Conservation (phyloP, 306 rosid species). For the Cicer cuneatum region DNA sequence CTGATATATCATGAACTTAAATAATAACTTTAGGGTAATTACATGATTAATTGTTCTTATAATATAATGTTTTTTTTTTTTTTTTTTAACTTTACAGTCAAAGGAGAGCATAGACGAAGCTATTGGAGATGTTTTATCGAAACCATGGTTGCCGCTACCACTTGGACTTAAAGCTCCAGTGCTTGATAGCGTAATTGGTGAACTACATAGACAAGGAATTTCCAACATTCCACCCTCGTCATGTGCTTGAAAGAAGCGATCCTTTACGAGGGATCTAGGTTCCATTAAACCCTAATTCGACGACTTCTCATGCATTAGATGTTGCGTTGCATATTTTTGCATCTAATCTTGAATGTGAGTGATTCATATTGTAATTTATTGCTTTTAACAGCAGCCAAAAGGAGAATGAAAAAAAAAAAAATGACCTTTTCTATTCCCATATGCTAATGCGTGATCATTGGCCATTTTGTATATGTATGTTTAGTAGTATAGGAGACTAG, state of each 20-base stretch:
- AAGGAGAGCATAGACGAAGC: conserved; percentile 92
- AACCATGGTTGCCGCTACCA: conserved; percentile 93
- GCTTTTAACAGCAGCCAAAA: conserved; percentile 1
- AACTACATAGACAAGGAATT: conserved; percentile 85
- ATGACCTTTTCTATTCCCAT: conserved; percentile 3
- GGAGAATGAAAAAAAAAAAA: not conserved
- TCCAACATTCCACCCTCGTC: conserved; percentile 77
- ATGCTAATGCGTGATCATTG: conserved; percentile 19
- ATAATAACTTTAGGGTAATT: no score
- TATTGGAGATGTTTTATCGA: conserved; percentile 78
- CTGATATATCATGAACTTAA: no score
- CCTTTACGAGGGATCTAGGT: not conserved
- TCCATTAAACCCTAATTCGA: conserved; percentile 63
- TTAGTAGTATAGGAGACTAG: not conserved
- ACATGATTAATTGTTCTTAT: not conserved
- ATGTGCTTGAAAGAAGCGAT: conserved; percentile 45
- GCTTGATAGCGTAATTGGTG: conserved; percentile 68
- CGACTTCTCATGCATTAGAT: conserved; percentile 57
- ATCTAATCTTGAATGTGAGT: conserved; percentile 39
- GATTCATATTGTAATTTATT: conserved; percentile 23
- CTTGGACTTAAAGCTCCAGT: conserved; percentile 87
- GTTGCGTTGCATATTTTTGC: conserved; percentile 30
- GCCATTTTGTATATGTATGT: conserved; percentile 18
- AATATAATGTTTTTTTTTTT: not conserved
- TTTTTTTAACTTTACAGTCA: conserved; percentile 58